A percentile compares a stretch with the other conserved stretches of the same genome.
Conservation (phyloP, 2,329 filamentous ascomycete genomes). For the Ceratocystis cacaofunesta region DNA sequence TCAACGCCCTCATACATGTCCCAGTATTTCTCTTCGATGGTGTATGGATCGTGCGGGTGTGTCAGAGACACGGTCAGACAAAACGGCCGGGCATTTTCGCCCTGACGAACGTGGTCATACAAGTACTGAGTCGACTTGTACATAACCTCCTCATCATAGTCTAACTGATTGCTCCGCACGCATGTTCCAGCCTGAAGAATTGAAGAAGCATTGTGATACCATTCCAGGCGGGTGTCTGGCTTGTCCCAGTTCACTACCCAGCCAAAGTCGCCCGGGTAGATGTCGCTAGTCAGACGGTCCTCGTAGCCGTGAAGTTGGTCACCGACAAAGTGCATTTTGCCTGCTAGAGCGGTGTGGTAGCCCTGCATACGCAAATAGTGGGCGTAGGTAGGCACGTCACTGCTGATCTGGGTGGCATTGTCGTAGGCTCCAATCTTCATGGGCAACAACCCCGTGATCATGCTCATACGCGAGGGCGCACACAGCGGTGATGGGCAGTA, state of each 20-base stretch:
- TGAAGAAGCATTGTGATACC: constrained; percentile 93
- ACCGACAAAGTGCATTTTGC: constrained; percentile 96
- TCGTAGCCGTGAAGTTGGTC: constrained; percentile 93
- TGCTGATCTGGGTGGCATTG: constrained; percentile 72
- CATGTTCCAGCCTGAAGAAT: constrained; percentile 81
- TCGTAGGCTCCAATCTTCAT: constrained; percentile 87
- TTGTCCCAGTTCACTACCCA: constrained; percentile 96
- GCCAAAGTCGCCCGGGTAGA: constrained; percentile 86
- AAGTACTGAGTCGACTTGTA: constrained; percentile 79
- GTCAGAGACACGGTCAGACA: constrained; percentile 82
- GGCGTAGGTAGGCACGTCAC: constrained; percentile 79
- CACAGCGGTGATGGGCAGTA: constrained; percentile 92
- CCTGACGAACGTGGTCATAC: constrained; percentile 77
- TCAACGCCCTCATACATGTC: constrained; percentile 80
- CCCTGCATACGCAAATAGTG: constrained; percentile 75
- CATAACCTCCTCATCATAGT: constrained; percentile 95
- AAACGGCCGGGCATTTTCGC: constrained; percentile 60
- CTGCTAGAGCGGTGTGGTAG: constrained; percentile 80
- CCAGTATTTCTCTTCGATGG: constrained; percentile 88
- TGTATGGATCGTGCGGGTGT: constrained; percentile 89
- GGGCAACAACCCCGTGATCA: constrained; percentile 83
- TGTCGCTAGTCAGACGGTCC: constrained; percentile 81
- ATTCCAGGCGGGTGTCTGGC: constrained; percentile 71
- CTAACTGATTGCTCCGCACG: constrained; percentile 83
- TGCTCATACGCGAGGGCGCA: constrained; percentile 81